Conservation (phyloP, 2,329 filamentous ascomycete genomes). For the Verticillium longisporum region DNA sequence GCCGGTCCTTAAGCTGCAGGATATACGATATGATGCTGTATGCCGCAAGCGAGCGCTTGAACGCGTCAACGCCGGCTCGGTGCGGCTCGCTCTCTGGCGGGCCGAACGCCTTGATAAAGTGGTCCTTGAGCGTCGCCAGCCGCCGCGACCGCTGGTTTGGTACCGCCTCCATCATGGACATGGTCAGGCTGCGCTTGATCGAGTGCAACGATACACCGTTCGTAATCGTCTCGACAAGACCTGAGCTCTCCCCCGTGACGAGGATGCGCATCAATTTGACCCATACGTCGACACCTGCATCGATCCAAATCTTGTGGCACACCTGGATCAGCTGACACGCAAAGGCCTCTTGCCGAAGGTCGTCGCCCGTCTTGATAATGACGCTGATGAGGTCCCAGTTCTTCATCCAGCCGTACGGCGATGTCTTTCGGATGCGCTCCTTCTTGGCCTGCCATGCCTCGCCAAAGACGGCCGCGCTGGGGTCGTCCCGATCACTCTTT, state of each 20-base stretch:
- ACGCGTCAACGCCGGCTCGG: conserved; percentile 66
- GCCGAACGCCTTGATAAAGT: conserved; percentile 76
- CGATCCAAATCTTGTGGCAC: conserved; percentile 75
- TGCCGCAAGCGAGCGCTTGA: conserved; percentile 73
- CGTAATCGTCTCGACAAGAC: conserved; percentile 81
- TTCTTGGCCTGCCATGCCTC: conserved; percentile 82
- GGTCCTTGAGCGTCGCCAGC: conserved; percentile 74
- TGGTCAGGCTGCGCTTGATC: conserved; percentile 72
- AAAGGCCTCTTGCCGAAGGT: conserved; percentile 79
- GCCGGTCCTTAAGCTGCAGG: conserved; percentile 76
- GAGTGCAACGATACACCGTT: conserved; percentile 85
- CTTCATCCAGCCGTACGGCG: conserved; percentile 82
- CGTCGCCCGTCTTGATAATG: conserved; percentile 80
- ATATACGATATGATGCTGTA: conserved; percentile 83
- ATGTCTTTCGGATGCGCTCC: conserved; percentile 75
- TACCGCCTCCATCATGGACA: conserved; percentile 66
- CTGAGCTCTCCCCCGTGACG: conserved; percentile 77
- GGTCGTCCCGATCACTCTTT: conserved; percentile 77
- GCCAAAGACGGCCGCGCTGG: conserved; percentile 78
- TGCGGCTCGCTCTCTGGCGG: conserved; percentile 62
- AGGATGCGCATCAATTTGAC: conserved; percentile 83
- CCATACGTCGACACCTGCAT: conserved; percentile 72
- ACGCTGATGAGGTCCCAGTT: conserved; percentile 85
- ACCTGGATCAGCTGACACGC: conserved; percentile 79
- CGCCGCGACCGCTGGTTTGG: conserved; percentile 63